Base-by-base conservation (phyloP, 2,329 filamentous ascomycete species). In the Monilinia fructicola region DNA sequence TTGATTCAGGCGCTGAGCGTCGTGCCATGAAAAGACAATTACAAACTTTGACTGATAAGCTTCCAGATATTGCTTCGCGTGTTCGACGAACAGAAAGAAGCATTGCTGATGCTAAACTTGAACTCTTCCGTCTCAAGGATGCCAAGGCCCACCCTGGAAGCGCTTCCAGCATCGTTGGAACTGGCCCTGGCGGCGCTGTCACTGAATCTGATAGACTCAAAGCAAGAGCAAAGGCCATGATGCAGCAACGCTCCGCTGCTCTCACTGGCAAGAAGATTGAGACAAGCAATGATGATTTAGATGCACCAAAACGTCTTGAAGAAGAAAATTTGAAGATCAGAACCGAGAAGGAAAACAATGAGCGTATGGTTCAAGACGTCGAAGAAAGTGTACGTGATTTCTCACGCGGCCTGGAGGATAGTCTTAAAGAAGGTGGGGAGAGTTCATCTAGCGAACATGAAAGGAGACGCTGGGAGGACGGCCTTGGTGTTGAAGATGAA, bases 351-450 rank as follows among this genome's bases (percentile, higher is more conserved):
- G 94, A 98, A 76, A 91, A 92, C 73, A 97, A 98, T 73, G 95
- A 99, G 78, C 88, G 90, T 67, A 97, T 99, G 94, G 94, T 97
- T 31, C 88, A 88, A 64, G 95, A 99, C 78, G 94, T 99, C 1
- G 95, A 99, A 76, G 95, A 98, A 54, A 97, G 93, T 74, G 93
- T 98, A 55, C 89, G 89, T 38, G 93, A 96, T 65, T 97, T 97
- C 76, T 87, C 91, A 61, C 87, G 85, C 55, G 88, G 92, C 69
- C 87, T 99, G 60, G 93, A 98, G 76, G 90, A 95, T 72, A 93
- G 83, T 74, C 85, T 99, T 35, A 95, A 95, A 76, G 92, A 96
- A 66, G 91, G 89, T 53, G 85, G 83, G 53, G 86, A 90, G 69
- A 90, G 89, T 73, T 89, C 88, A 50, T 87, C 88, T 3, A 91